Percentiles rank a stretch among this genome's conserved stretches.
These are phyloP conservation scores for Fusarium sp. DNA, from an alignment of 2,329 filamentous ascomycete species.

Conservation along the genomic window DNA sequence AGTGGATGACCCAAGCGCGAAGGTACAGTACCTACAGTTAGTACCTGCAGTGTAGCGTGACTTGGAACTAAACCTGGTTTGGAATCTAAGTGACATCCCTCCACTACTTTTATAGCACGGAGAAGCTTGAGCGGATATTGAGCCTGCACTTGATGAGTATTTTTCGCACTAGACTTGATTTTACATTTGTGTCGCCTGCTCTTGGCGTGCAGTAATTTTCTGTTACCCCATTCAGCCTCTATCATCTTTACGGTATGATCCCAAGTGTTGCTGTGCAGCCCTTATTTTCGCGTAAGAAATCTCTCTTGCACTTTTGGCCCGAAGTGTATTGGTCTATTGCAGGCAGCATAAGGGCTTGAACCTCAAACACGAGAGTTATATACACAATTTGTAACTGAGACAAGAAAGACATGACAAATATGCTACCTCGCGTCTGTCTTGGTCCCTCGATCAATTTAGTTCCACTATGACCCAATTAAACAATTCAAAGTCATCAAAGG, in stretches of 20 bases:
- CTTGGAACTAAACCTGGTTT: slow-evolving; percentile 34
- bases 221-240: background rate
- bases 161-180: slow-evolving; percentile 13
- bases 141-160: slow-evolving; percentile 4
- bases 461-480: slow-evolving; percentile 10
- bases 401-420: background rate
- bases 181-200: slow-evolving; percentile 18
- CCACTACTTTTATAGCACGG: slow-evolving; percentile 17
- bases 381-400: background rate
- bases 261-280: slow-evolving; percentile 1
- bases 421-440: background rate
- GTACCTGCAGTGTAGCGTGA: slow-evolving; percentile 45
- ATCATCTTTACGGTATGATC: too few relatives aligned
- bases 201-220: slow-evolving; percentile 19
- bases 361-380: background rate
- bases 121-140: slow-evolving; percentile 28
- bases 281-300: background rate
- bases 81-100: slow-evolving; percentile 38
- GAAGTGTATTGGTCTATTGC: background rate
- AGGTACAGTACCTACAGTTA: slow-evolving; percentile 32
- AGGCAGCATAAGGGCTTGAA: background rate
- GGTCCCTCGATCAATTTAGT: slow-evolving; percentile 10
- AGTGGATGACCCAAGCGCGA: slow-evolving; percentile 41
- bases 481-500: background rate
- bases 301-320: background rate